Evolutionary conservation across 176 grass and related monocot species (phyloP), one percentile per base, ranked within the genome.

Genomic region (Puya raimondii): DNA sequence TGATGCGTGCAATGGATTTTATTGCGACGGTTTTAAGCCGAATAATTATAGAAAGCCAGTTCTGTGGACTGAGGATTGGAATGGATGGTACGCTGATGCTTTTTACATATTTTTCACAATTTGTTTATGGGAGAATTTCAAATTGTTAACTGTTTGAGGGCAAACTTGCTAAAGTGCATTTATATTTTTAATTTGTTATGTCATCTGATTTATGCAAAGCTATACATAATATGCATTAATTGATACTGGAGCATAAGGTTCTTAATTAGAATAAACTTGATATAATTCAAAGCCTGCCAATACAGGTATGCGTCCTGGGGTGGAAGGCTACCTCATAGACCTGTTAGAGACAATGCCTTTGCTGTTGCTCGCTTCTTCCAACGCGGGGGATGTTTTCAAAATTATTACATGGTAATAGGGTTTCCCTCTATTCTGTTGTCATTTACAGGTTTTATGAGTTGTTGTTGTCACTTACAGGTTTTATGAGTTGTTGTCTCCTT

Each of bases 341-440:
- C 93, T 61, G 86, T 82, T 12, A 52, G 86, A 85, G 93, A 96
- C 65, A 89, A 81, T 83, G 86, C 93, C 68, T 96, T 96, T 77
- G 93, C 93, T 74, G 76, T 96, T 83, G 88, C 93, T 83, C 89
- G 93, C 67, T 97, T 97, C 74, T 97, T 90, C 78, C 89, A 97
- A 74, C 84, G 89, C 23, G 93, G 89, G 17, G 93, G 93, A 78
- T 89, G 89, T 75, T 90, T 92, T 12, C 93, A 97, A 73, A 92
- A 97, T 80, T 97, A 97, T 80, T 97, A 97, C 71, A 92, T 97
- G 93, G 93, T 97, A 90, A 80, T 63, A 85, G 67, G 10, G 67
- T 70, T 50, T 64, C 65, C 20, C 33, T 42, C 33, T 42, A 42
- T 42, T 42, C 0, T 42, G 33, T 42, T 23, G 50, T 42, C 33